Conservation (phyloP, 768 basidiomycete species). For the Infundibulicybe gibba region DNA sequence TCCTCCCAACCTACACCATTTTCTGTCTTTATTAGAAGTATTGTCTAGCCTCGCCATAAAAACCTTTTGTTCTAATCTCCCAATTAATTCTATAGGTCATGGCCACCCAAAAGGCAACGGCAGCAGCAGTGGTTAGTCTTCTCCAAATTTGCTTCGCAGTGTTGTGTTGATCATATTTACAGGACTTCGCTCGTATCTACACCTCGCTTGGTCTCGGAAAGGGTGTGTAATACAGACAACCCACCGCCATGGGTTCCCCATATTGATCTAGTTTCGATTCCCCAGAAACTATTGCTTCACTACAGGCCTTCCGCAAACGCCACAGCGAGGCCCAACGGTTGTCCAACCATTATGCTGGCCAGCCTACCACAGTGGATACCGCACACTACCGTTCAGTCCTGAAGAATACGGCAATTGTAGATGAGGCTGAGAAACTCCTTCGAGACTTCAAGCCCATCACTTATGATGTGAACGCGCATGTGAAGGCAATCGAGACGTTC, state of each 20-base stretch:
- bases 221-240: conserved; percentile 54
- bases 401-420: conserved; percentile 90
- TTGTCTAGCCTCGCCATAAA: neutral
- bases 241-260: neutral
- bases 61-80: neutral
- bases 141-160: neutral
- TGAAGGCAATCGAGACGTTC: conserved; percentile 96
- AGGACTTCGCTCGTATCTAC: conserved; percentile 88
- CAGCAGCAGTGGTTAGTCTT: neutral
- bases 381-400: conserved; percentile 87
- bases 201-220: conserved; percentile 81
- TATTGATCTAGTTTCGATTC: conserved; percentile 4
- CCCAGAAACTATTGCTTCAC: conserved; percentile 82
- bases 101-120: neutral
- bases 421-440: conserved; percentile 88
- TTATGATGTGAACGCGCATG: conserved; percentile 84
- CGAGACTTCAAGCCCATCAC: conserved; percentile 91
- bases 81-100: neutral
- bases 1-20: neutral
- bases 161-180: conserved; percentile 13
- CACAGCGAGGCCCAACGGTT: conserved; percentile 84
- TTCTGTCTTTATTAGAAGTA: neutral
- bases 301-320: conserved; percentile 96
- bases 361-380: conserved; percentile 85
- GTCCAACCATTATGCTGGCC: conserved; percentile 54